Base-by-base conservation (phyloP, 2,329 filamentous ascomycete species). In the Xylariales sp. region DNA sequence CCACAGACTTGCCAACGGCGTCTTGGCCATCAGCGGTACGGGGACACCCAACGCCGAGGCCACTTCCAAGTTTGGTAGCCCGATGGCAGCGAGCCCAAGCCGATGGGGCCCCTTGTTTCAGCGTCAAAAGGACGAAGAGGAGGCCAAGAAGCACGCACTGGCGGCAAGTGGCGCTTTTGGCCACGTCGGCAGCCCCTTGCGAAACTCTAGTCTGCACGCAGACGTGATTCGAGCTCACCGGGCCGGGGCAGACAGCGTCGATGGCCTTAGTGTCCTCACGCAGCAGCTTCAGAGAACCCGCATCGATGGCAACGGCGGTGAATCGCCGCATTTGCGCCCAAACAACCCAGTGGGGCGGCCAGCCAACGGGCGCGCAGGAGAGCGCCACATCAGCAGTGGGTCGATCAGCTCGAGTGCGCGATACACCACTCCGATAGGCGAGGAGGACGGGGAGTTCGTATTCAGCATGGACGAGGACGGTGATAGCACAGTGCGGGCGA, bases 391-490 rank as follows among this genome's bases (percentile, higher is more conserved):
- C 24, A 81, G 76, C 49, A 78, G 70, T 40, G 70, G 70, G 20
- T 80, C 76, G 47, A 71, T 78, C 48, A 67, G 72, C 47, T 76
- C 74, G 27, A 75, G 69, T 27, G 75, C 74, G 15, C 66, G 78
- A 13, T 81, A 80, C 53, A 78, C 78, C 2, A 81, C 76, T 1
- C 78, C 78, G 4, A 82, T 83, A 44, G 78, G 81, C 42, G 78
- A 82, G 52, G 78, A 83, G 48, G 76, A 82, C 39, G 67, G 74
- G 4, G 72, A 76, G 18, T 81, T 82, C 46, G 74, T 83, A 12
- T 83, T 83, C 54, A 76, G 66, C 51, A 82, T 83, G 78, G 78
- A 83, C 47, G 76, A 79, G 39, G 75, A 77, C 18, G 74, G 76
- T 16, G 62, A 70, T 25, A 59, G 59, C 10, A 62, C 65, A 14